Base-by-base conservation (phyloP, 495 filamentous ascomycete species). In the Podospora comata region DNA sequence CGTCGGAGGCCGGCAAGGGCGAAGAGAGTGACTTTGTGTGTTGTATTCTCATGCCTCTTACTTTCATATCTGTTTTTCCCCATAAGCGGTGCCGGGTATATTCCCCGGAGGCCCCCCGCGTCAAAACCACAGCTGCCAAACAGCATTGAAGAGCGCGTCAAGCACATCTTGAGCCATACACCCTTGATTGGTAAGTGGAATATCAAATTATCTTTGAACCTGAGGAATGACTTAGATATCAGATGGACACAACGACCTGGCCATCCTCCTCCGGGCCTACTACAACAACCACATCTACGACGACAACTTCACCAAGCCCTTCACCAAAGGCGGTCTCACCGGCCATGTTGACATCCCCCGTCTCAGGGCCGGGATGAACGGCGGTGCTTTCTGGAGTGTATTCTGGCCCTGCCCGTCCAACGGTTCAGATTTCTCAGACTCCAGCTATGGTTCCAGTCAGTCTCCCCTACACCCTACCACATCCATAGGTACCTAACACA, bases 181-280 rank as follows among this genome's bases (percentile, higher is more conserved):
- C 93, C 92, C 15, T 78, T 97, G 68, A 94, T 96, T 77, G 92
- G 90, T 92, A 79, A 66, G 76, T 67, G 18, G n/a, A 59, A 32
- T n/a, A 44, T 0, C 3, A 16, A 6, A 4, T 62, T 18, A 64
- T 69, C 15, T 19, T 2, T 48, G n/a, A 65, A 19, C 58, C 30
- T 20, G 9, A 16, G 26, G 62, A 27, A 68, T 27, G 20, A 28
- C 54, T 65, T 59, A 65, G 69, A 39, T 64, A 23, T 6, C 70
- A 96, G 94, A 98, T 79, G 94, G 94, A 2, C 95, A 99, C 75
- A 90, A 97, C 83, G 95, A 99, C 74, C 81, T 97, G 23, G 86
- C 93, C 13, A 89, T 93, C 69, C 70, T 89, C 23, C 82, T 98
- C 69, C 85, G 92, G 48, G 78, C 71, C n/a, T 18, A 78, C 4